Conservation (phyloP, 2,329 filamentous ascomycete species). For the Bretziella fagacearum region DNA sequence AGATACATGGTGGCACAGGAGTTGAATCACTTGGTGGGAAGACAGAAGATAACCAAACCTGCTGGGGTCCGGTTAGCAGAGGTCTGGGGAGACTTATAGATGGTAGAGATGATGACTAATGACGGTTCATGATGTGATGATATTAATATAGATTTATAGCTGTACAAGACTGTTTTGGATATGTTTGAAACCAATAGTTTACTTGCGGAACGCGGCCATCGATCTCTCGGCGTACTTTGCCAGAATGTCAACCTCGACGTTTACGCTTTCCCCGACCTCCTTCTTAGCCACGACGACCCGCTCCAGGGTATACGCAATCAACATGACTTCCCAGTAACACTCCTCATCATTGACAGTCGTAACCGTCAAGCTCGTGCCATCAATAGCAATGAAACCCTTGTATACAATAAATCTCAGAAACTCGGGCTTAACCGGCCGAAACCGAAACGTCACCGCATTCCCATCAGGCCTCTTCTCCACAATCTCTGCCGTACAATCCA, state of each 20-base stretch:
- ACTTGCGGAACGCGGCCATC: constrained; percentile 47
- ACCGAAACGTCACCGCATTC: constrained; percentile 75
- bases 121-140: not conserved
- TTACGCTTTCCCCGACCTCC: constrained; percentile 63
- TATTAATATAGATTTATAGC: constrained; percentile 6
- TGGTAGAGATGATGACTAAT: constrained; percentile 15
- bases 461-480: constrained; percentile 59
- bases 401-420: constrained; percentile 81
- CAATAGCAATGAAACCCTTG: constrained; percentile 89
- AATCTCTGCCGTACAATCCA: constrained; percentile 75
- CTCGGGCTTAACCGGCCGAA: constrained; percentile 50
- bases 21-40: constrained; percentile 42
- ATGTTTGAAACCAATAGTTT: no score
- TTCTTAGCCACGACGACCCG: constrained; percentile 72
- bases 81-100: constrained; percentile 40
- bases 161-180: no score
- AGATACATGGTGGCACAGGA: constrained; percentile 42
- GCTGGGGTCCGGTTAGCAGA: constrained; percentile 56
- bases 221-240: constrained; percentile 83
- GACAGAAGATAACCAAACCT: constrained; percentile 49
- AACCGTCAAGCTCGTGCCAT: constrained; percentile 86
- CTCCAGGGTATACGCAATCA: constrained; percentile 92
- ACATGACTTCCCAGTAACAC: constrained; percentile 90
- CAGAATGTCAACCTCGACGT: constrained; percentile 83
- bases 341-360: constrained; percentile 66